Percentiles rank a stretch among this genome's conserved stretches.
Conservation (phyloP, 768 basidiomycete genomes). For the Strobilomyces dryophilus region DNA sequence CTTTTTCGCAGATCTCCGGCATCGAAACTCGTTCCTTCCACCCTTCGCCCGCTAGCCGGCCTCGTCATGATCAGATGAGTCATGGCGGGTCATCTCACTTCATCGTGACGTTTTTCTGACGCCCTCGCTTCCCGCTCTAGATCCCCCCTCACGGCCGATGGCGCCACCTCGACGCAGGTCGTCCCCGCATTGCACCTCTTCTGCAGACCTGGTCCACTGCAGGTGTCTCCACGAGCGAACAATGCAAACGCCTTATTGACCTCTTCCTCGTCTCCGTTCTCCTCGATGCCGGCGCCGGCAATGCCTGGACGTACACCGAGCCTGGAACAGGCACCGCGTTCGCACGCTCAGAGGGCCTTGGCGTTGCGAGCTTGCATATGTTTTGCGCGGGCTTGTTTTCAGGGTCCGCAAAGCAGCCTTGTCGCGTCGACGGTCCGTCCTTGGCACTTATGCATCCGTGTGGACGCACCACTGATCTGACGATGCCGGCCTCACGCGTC, state of each 20-base stretch:
- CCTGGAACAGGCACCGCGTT: constrained; percentile 48
- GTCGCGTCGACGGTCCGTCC: constrained; percentile 71
- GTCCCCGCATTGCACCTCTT: constrained; percentile 58
- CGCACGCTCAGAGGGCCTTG: constrained; percentile 76
- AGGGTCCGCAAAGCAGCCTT: constrained; percentile 48
- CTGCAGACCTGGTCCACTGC: constrained; percentile 51
- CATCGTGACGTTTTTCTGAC: constrained; percentile 3
- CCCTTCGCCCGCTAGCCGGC: constrained; percentile 4
- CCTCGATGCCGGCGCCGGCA: constrained; percentile 92
- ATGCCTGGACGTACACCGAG: constrained; percentile 74
- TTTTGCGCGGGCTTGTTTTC: constrained; percentile 83
- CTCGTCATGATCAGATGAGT: not conserved
- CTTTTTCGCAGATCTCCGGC: not conserved
- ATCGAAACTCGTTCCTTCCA: not conserved
- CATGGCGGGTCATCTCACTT: not conserved
- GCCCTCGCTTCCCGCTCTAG: constrained; percentile 33
- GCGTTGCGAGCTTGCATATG: constrained; percentile 89
- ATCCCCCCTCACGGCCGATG: constrained; percentile 88
- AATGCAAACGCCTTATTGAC: constrained; percentile 75
- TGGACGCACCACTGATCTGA: constrained; percentile 2
- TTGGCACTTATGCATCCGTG: not conserved
- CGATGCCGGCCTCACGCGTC: not conserved
- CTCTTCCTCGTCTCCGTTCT: constrained; percentile 88
- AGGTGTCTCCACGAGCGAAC: constrained; percentile 47
- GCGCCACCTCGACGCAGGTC: constrained; percentile 78